phyloP scores from a whole-genome alignment of 2,329 filamentous ascomycete genomes.

The Aspergillus fumigatiaffinis region DNA sequence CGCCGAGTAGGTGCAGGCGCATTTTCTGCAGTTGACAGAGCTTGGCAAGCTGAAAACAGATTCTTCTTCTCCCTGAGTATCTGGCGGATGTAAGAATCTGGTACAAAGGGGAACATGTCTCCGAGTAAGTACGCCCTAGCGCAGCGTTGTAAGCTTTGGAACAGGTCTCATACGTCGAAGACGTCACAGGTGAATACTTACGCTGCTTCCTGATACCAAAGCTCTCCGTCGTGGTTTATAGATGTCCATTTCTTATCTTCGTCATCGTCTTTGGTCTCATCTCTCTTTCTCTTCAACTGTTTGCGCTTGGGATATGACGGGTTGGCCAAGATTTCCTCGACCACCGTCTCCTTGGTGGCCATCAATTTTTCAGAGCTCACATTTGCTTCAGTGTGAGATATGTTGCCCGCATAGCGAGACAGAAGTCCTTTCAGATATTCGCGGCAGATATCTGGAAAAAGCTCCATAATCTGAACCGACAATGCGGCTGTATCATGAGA shows the following conservation, averaged over 20 bases:
- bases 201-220: slow-evolving; percentile 18
- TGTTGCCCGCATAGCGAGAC: slow-evolving; percentile 12
- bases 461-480: slow-evolving; percentile 27
- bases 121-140: neutral
- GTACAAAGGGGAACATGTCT: slow-evolving; percentile 16
- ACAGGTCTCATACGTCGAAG: neutral
- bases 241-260: slow-evolving; percentile 23
- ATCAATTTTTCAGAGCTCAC: neutral
- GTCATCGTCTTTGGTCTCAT: slow-evolving; percentile 20
- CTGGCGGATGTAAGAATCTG: slow-evolving; percentile 34
- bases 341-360: slow-evolving; percentile 28
- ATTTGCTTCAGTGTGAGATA: neutral
- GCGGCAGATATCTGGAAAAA: slow-evolving; percentile 48
- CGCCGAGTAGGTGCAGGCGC: slow-evolving; percentile 3
- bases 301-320: slow-evolving; percentile 43
- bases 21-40: slow-evolving; percentile 22
- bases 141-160: neutral
- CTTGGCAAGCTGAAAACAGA: slow-evolving; percentile 26
- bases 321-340: slow-evolving; percentile 40
- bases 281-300: slow-evolving; percentile 35
- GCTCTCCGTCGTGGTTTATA: slow-evolving; percentile 22
- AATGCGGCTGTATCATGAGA: neutral
- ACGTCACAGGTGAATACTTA: slow-evolving; percentile 8
- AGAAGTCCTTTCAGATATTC: slow-evolving; percentile 41
- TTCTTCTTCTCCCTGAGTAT: slow-evolving; percentile 28